Evolutionary conservation across 257 asterid genomes (phyloP), one percentile per base, ranked within the genome.

Genomic region (Forsythia viridissima): DNA sequence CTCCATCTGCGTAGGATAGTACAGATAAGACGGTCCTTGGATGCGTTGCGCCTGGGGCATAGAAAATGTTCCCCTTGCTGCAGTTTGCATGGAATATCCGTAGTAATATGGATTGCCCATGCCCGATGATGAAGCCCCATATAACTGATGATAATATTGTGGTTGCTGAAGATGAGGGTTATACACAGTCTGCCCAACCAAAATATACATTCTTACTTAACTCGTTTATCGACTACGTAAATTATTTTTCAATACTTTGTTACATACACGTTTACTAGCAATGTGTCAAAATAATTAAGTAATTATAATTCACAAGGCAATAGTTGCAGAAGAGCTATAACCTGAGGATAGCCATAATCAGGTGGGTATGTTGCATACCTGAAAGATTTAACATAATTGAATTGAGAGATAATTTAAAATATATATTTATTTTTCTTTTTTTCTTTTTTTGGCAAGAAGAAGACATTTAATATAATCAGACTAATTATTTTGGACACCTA

Each of bases 281-380:
- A 40, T 4, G 42, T 4, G 7, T 40, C 42, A 40, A 4, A 44
- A 11, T 44, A 44, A 44, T 43, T 9, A 3, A 44, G 13, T 44
- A 46, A 42, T 48, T 48, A 48, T 48, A 48, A 13, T 48, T 48
- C 48, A 48, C 4, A 12, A 48, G n/a, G 13, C n/a, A 18, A 55
- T 55, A 55, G 24, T 1, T 37, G 59, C 6, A 20, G 4, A 2
- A 6, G 39, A 40, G 44, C 24, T 24, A 30, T 81, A n/a, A 93
- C 97, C 85, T 91, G 97, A 39, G 87, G 91, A 73, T 90, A 93
- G 72, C 89, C 89, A 81, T 91, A 93, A 71, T 89, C 97, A 40
- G 89, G 85, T 59, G 97, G 90, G 79, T 88, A 93, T 73, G 97
- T 43, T 10, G 97, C 84, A 39, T 91, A 93, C 88, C 97, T 93